Evolutionary conservation across 495 filamentous ascomycete genomes (phyloP).

Genomic region (Hypoxylon fragiforme): DNA sequence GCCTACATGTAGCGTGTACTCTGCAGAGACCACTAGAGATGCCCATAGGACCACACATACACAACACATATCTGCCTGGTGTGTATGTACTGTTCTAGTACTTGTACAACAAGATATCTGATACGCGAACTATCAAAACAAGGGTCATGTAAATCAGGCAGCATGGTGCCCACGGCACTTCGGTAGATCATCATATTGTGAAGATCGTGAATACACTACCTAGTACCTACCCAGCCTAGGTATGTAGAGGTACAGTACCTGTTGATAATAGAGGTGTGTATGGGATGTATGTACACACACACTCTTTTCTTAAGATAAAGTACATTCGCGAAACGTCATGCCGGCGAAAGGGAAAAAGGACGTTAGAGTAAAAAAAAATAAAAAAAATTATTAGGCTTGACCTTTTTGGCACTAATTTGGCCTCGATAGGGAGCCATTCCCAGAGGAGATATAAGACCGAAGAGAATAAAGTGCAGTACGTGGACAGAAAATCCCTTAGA

Average conservation of each 20-base stretch:
- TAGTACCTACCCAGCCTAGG: too few species aligned
- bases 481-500: neutral
- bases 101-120: too few species aligned
- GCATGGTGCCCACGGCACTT: neutral
- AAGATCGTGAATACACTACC: neutral
- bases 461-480: constrained; percentile 4
- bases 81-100: too few species aligned
- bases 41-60: too few species aligned
- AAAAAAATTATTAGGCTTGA: too few species aligned
- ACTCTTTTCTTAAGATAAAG: neutral
- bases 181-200: neutral
- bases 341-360: constrained; percentile 12
- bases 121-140: too few species aligned
- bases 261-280: too few species aligned
- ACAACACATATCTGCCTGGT: too few species aligned
- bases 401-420: constrained; percentile 24
- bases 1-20: too few species aligned
- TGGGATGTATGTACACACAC: neutral
- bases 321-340: constrained; percentile 11
- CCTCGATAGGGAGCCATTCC: constrained; percentile 14
- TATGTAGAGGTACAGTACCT: too few species aligned
- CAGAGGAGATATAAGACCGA: constrained; percentile 17
- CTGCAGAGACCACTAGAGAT: too few species aligned
- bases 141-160: neutral
- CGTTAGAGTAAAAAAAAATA: too few species aligned